Base-by-base conservation (phyloP, 805 yeast genomes). In the Saturnispora gosingensis region DNA sequence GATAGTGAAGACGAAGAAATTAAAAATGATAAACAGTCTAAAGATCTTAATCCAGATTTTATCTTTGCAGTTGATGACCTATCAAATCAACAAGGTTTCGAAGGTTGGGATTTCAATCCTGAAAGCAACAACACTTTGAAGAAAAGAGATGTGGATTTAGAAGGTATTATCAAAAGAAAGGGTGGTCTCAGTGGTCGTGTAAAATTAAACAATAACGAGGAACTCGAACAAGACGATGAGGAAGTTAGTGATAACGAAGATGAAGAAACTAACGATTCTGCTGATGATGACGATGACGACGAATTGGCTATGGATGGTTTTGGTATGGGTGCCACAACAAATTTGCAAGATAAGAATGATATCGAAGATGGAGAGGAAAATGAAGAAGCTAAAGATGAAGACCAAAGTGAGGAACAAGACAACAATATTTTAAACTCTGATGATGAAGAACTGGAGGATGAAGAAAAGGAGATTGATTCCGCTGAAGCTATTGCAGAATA, bases 41-140 rank as follows among this genome's bases (percentile, higher is more conserved):
- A 73, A 42, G 88, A 78, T 52, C 64, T 89, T 45, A 82, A 88
- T 58, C 88, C 90, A 4, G 83, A 80, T 34, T 88, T 93, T 62
- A 67, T 75, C 18, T 90, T 90, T 62, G 76, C 81, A 22, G 58
- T 82, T 10, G 87, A 79, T 8, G 69, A 63, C 43, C 54, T 61
- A 5, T 61, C 57, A 3, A 46, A 70, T 1, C 52, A 53, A 10
- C 56, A 73, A 3, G 70, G 70, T 3, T 81, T 83, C 49, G 80
- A 78, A 52, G 96, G 96, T 4, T 89, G 97, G 97, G 88, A 88
- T 59, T 88, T 89, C 62, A 78, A 75, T 40, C 80, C 78, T 50
- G 80, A 76, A 38, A 28, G 24, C 7, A n/a, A 38, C n/a, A 57
- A 54, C 4, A 55, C 50, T 36, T 51, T 45, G 4, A 56, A 55